These are phyloP conservation scores for Coniferiporia weirii DNA, from an alignment of 1,284 basidiomycete species.

Conservation along the genomic window DNA sequence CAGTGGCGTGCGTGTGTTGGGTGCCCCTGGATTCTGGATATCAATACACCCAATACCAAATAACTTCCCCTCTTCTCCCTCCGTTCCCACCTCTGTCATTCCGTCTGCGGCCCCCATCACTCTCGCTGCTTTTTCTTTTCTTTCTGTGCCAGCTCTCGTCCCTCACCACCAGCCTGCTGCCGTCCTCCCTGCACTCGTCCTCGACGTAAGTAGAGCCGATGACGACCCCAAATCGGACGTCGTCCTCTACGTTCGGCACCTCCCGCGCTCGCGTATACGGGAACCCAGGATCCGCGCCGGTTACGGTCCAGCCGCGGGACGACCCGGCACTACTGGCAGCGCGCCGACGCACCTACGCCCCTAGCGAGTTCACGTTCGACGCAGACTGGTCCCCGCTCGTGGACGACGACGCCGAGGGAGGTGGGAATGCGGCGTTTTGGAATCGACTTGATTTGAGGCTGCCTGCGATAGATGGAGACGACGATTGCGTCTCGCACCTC, in stretches of 20 bases:
- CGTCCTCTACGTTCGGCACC: background rate
- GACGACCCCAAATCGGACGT: background rate
- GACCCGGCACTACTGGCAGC: too few species aligned
- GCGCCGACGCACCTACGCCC: constrained; percentile 1
- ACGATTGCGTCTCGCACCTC: constrained; percentile 7
- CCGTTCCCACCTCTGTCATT: background rate
- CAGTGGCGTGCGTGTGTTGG: too few species aligned
- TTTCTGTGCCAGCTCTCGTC: background rate
- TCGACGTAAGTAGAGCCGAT: too few species aligned
- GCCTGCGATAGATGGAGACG: background rate
- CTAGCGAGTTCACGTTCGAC: constrained; percentile 10
- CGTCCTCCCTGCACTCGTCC: too few species aligned
- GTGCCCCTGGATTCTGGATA: background rate
- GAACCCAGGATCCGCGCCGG: background rate
- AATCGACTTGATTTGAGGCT: background rate
- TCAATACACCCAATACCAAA: background rate
- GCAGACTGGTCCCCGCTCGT: constrained; percentile 8
- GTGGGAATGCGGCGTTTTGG: background rate
- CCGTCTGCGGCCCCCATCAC: background rate
- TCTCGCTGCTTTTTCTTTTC: too few species aligned
- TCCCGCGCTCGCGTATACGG: background rate
- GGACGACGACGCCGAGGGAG: background rate
- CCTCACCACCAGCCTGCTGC: background rate
- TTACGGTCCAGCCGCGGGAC: too few species aligned
- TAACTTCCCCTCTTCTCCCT: background rate